Evolutionary conservation across 768 basidiomycete species (phyloP).

Genomic region (Dacryopinax spathularia): DNA sequence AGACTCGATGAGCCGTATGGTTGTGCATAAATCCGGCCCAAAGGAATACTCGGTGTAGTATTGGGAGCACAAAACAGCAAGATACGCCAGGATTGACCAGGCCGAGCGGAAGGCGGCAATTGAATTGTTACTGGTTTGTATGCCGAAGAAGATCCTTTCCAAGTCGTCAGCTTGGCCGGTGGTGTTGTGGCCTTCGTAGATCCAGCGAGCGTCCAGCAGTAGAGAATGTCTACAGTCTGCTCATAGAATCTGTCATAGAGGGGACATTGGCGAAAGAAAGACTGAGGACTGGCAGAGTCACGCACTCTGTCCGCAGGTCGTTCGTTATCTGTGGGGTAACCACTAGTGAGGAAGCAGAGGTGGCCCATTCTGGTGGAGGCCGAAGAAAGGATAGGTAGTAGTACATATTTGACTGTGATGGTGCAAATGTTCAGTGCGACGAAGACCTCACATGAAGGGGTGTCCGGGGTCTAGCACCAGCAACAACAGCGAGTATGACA

Average conservation of each 20-base stretch:
- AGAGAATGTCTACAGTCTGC: slow-evolving; percentile 49
- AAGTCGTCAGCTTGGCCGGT: slow-evolving; percentile 54
- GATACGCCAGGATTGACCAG: slow-evolving; percentile 53
- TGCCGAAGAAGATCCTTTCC: slow-evolving; percentile 41
- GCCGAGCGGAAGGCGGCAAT: slow-evolving; percentile 37
- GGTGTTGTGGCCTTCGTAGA: slow-evolving; percentile 9
- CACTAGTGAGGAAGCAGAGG: slow-evolving; percentile 28
- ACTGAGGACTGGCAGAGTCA: background rate
- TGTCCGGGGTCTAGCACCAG: background rate
- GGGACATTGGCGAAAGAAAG: background rate
- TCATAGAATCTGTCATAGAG: slow-evolving; percentile 27
- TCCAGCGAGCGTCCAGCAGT: slow-evolving; percentile 39
- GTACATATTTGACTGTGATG: no score
- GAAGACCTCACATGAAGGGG: no score
- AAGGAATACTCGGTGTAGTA: background rate
- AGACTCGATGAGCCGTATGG: background rate
- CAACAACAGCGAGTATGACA: background rate
- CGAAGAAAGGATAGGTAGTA: slow-evolving; percentile 82
- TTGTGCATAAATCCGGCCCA: background rate
- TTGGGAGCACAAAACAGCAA: slow-evolving; percentile 28
- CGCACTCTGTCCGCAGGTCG: slow-evolving; percentile 69
- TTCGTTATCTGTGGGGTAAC: slow-evolving; percentile 81
- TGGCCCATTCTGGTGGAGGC: slow-evolving; percentile 49
- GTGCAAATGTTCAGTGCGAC: no score
- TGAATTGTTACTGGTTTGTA: slow-evolving; percentile 66